These are phyloP conservation scores for Diaporthe ilicicola DNA, from an alignment of 2,329 filamentous ascomycete genomes.

Conservation along the genomic window DNA sequence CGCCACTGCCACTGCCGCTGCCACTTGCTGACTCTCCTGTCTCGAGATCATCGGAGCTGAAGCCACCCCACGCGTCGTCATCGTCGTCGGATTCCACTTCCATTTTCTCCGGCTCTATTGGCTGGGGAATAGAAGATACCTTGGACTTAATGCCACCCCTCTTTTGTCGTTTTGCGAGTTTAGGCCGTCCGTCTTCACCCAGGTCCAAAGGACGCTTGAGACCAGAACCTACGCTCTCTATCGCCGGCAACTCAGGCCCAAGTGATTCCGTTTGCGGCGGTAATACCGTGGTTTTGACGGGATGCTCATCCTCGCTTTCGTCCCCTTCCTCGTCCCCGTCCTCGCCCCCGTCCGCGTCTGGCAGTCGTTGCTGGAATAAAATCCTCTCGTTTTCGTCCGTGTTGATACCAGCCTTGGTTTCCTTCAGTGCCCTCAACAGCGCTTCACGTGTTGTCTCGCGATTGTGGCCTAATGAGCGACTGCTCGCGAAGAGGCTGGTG, in stretches of 20 bases:
- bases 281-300: background rate
- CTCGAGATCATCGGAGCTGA: slow-evolving; percentile 56
- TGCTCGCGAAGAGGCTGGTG: slow-evolving; percentile 81
- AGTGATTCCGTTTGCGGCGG: background rate
- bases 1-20: slow-evolving; percentile 40
- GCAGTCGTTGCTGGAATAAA: slow-evolving; percentile 58
- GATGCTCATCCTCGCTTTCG: slow-evolving; percentile 8
- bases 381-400: slow-evolving; percentile 61
- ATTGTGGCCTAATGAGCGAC: slow-evolving; percentile 76
- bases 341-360: slow-evolving; percentile 43
- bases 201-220: slow-evolving; percentile 87
- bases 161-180: slow-evolving; percentile 85
- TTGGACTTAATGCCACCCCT: slow-evolving; percentile 69
- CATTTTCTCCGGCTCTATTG: slow-evolving; percentile 51
- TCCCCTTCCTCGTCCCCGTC: slow-evolving; percentile 40
- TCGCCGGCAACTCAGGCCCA: background rate
- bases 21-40: slow-evolving; percentile 36
- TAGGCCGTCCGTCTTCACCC: slow-evolving; percentile 79
- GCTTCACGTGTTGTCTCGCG: slow-evolving; percentile 76
- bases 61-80: slow-evolving; percentile 67
- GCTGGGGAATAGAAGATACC: slow-evolving; percentile 54
- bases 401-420: slow-evolving; percentile 70
- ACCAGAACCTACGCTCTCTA: slow-evolving; percentile 70
- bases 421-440: slow-evolving; percentile 69
- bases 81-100: slow-evolving; percentile 46